A percentile compares a stretch with the other conserved stretches of the same genome.
phyloP scores from a whole-genome alignment of 345 rosid genomes.

The Ceriops decandra region DNA sequence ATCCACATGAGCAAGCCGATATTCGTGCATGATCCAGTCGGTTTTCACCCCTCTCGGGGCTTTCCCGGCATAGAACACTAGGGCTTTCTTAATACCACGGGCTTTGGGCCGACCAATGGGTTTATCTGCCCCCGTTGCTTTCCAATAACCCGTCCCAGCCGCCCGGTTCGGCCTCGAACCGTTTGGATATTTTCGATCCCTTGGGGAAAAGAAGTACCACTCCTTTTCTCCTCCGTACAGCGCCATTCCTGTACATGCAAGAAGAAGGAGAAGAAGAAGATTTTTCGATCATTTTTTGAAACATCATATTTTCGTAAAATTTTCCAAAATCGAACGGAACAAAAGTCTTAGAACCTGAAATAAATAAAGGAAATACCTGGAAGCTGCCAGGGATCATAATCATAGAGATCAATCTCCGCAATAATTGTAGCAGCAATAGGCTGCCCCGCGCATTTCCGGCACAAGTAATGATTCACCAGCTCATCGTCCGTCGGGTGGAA shows the following conservation, averaged over 20 bases:
- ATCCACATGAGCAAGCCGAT: slow-evolving; percentile 80
- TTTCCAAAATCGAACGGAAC: no score
- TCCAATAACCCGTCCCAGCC: slow-evolving; percentile 87
- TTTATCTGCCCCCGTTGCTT: slow-evolving; percentile 93
- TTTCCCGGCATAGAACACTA: slow-evolving; percentile 85
- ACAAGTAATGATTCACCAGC: slow-evolving; percentile 67
- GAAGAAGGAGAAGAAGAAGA: background rate
- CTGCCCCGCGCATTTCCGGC: slow-evolving; percentile 58
- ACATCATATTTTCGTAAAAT: no score
- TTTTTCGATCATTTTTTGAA: background rate
- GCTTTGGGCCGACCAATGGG: slow-evolving; percentile 81
- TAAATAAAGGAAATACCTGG: slow-evolving; percentile 48
- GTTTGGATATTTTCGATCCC: slow-evolving; percentile 88
- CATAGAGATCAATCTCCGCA: slow-evolving; percentile 84
- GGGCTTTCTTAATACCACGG: slow-evolving; percentile 76
- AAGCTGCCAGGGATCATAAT: slow-evolving; percentile 86
- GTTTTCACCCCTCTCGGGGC: slow-evolving; percentile 81
- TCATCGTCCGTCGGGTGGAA: slow-evolving; percentile 96
- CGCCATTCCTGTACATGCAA: slow-evolving; percentile 47
- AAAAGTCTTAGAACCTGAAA: no score
- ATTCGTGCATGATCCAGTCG: slow-evolving; percentile 97
- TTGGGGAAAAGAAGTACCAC: slow-evolving; percentile 87
- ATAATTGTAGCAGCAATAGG: slow-evolving; percentile 61
- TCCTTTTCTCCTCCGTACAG: slow-evolving; percentile 89
- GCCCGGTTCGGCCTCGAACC: slow-evolving; percentile 90